Evolutionary conservation across 2,329 filamentous ascomycete species (phyloP), one percentile per base, ranked within the genome.

Genomic region (Sordariomycetes sp.): DNA sequence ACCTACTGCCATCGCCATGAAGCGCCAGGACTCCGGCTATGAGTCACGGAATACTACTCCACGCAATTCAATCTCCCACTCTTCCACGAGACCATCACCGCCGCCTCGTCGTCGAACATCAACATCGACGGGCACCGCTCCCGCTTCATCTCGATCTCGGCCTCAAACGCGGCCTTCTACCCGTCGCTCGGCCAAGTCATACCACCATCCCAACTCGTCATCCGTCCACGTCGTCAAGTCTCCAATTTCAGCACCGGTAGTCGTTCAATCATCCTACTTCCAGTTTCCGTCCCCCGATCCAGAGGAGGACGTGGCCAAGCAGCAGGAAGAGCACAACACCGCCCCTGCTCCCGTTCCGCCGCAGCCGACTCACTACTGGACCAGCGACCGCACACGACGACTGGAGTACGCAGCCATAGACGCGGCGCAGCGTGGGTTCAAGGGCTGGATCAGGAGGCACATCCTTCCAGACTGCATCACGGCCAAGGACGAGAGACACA

Each of bases 331-430:
- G 34, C 43, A 40, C 15, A 43, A 38, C 26, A 42, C 48, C 2
- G 37, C 53, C 3, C 57, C 59, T 21, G 54, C 61, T 17, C 9
- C 33, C 16, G 24, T 37, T 3, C 59, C 63, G 3, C 75, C 72
- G 4, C 66, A 69, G 43, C 79, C 76, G 3, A 73, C 72, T 2
- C 73, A 79, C 47, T 81, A 80, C 55, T 81, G 76, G 76, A 80
- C 75, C 2, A 79, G 72, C 46, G 72, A 79, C 47, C 64, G 63
- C 34, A 79, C 75, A 0, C 65, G 76, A 4, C 63, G 74, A 9
- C 61, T 79, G 4, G 76, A 81, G 56, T 81, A 81, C 44, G 76
- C 75, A 0, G 76, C 76, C 36, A 81, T 81, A 26, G 76, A 81
- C 32, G 74, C 75, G 0, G 74, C 75, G 3, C 70, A 66, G 23